Evolutionary conservation across 352 stramenopile species (phyloP), one percentile per base, ranked within the genome.

Genomic region (Salisapilia sapeloensis): DNA sequence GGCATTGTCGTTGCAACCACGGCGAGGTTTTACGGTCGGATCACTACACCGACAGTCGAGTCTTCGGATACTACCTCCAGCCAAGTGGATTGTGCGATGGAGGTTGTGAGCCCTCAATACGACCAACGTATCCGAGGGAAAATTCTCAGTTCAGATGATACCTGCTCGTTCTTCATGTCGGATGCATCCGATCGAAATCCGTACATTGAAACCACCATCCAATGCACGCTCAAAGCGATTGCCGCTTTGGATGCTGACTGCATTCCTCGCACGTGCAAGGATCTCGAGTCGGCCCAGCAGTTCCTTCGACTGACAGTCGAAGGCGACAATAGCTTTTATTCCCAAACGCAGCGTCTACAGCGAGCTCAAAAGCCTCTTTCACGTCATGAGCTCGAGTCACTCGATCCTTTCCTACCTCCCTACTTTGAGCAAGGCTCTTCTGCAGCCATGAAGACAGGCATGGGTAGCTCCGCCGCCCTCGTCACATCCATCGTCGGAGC

Each of bases 251-350:
- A 55, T 2, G 29, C 28, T 0, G 32, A 40, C 6, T 40, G 47
- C 18, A 44, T 56, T 14, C 26, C 26, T 6, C 15, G 41, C 19
- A 55, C 38, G 6, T 72, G 57, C 10, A 14, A 42, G 4, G 20
- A 42, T 1, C 25, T 84, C 11, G 29, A 29, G 3, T 21, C 31
- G 9, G 38, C 30, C 6, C 41, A 37, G 3, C 27, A 42, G 5
- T 25, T 44, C 1, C 48, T 96, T 13, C 46, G 60, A 17, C 67
- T 97, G 28, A 75, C 50, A 17, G 78, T 98, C 17, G 42, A 71
- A 21, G 93, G 87, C 4, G 89, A 97, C 52, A 98, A 98, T 48
- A 92, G 97, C 32, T 98, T 98, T 55, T 98, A 98, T 56, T 96
- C 83, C 1, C 81, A 97, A 67, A 60, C 66, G 4, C 28, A 61